Percentiles rank a stretch among this genome's conserved stretches.
These are phyloP conservation scores for Aspergillus floridensis DNA, from an alignment of 2,329 filamentous ascomycete species.

Conservation along the genomic window DNA sequence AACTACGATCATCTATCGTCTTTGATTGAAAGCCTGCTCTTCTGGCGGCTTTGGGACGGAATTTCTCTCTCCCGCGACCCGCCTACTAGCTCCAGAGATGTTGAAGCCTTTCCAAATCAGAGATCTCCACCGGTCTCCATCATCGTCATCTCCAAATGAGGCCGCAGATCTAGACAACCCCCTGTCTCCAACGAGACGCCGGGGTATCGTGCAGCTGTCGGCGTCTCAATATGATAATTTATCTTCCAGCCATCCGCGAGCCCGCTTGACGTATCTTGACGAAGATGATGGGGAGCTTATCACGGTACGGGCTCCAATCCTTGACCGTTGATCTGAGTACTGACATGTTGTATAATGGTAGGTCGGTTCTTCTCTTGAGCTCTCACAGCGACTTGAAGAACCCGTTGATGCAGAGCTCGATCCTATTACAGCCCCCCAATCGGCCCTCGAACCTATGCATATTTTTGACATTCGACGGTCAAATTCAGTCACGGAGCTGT, in stretches of 20 bases:
- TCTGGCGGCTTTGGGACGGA: background rate
- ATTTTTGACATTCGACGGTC: constrained; percentile 47
- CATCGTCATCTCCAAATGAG: constrained; percentile 17
- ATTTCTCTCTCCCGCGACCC: constrained; percentile 7
- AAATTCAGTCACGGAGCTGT: constrained; percentile 39
- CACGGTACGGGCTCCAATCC: constrained; percentile 34
- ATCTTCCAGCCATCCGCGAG: constrained; percentile 40
- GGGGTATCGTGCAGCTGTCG: constrained; percentile 41
- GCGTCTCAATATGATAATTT: constrained; percentile 44
- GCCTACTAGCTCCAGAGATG: constrained; percentile 26
- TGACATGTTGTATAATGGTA: constrained; percentile 21
- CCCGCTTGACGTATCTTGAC: constrained; percentile 45
- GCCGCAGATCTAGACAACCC: constrained; percentile 6
- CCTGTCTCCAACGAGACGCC: background rate
- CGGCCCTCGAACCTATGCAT: constrained; percentile 36
- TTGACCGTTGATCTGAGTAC: background rate
- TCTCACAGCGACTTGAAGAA: constrained; percentile 47
- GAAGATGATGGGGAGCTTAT: constrained; percentile 48
- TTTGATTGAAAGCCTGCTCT: background rate
- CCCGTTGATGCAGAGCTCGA: constrained; percentile 22
- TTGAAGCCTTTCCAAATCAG: constrained; percentile 43
- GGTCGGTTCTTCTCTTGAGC: constrained; percentile 49
- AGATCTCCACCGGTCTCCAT: constrained; percentile 30
- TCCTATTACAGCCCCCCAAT: constrained; percentile 7
- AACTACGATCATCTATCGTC: background rate